These are phyloP conservation scores for Teunomyces panamensis DNA, from an alignment of 805 yeast species.

Conservation along the genomic window DNA sequence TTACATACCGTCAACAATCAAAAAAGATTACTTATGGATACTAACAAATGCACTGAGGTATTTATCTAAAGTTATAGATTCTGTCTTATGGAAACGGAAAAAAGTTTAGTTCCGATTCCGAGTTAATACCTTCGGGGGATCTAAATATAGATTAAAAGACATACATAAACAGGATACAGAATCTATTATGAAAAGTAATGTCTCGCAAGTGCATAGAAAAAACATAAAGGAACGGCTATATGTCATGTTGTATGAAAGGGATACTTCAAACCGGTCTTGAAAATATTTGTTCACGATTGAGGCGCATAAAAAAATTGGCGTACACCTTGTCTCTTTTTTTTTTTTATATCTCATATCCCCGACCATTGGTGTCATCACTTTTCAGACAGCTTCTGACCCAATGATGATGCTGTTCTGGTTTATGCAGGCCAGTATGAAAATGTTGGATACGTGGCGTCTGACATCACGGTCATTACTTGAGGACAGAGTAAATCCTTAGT, in stretches of 20 bases:
- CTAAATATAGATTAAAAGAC: neutral
- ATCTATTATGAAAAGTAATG: neutral
- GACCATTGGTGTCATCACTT: conserved; percentile 2
- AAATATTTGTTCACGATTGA: conserved; percentile 1
- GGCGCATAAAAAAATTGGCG: conserved; percentile 1
- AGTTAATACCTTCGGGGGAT: neutral
- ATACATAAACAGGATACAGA: neutral
- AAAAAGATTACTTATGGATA: neutral
- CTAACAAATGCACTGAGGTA: neutral
- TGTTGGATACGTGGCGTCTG: neutral
- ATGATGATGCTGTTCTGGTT: neutral
- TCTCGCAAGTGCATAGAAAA: neutral
- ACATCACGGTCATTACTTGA: neutral
- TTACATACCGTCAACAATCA: neutral
- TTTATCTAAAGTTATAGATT: neutral
- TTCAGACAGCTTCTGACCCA: conserved; percentile 2
- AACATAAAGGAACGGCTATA: conserved; percentile 1
- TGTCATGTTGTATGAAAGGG: neutral
- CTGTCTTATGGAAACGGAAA: neutral
- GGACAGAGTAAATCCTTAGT: neutral
- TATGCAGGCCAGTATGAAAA: conserved; percentile 1
- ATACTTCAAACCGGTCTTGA: neutral
- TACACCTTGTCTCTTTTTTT: neutral
- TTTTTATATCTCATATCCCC: conserved; percentile 1
- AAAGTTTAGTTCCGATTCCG: conserved; percentile 2